Evolutionary conservation across 2,329 filamentous ascomycete species (phyloP).

Genomic region (Colletotrichum gigasporum): DNA sequence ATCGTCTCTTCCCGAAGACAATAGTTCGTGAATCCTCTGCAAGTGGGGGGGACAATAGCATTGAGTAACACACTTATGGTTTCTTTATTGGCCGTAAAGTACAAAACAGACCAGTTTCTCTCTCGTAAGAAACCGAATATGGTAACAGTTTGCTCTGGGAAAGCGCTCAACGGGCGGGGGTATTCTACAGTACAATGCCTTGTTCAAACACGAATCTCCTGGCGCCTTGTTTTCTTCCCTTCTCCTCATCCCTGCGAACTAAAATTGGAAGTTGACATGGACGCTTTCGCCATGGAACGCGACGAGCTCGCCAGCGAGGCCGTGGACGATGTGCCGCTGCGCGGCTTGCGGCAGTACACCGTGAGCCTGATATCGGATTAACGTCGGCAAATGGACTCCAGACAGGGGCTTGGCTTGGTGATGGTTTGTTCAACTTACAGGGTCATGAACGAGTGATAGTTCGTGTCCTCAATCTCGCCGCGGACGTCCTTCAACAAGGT

Average conservation of each 20-base stretch:
- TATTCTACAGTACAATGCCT: slow-evolving; percentile 4
- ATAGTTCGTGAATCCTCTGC: no score
- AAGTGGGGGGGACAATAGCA: no score
- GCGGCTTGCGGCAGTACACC: slow-evolving; percentile 40
- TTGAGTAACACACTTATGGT: no score
- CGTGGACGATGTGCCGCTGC: slow-evolving; percentile 34
- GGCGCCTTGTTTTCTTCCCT: no score
- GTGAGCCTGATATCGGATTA: slow-evolving; percentile 39
- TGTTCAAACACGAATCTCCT: neutral
- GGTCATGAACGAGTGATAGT: slow-evolving; percentile 49
- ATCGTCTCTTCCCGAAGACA: no score
- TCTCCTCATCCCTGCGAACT: neutral
- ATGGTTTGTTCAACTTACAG: slow-evolving; percentile 41
- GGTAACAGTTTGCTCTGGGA: neutral
- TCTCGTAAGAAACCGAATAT: neutral
- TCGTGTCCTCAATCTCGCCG: slow-evolving; percentile 44
- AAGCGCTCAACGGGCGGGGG: neutral
- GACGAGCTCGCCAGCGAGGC: slow-evolving; percentile 25
- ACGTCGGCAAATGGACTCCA: slow-evolving; percentile 37
- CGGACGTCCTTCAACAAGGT: slow-evolving; percentile 44
- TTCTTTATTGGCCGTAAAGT: neutral
- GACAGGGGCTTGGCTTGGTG: slow-evolving; percentile 36
- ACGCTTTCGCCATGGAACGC: slow-evolving; percentile 13
- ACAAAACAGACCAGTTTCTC: neutral
- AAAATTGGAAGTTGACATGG: slow-evolving; percentile 12